phyloP scores from a whole-genome alignment of 1,139 yeast genomes.

The Geotrichum bryndzae region DNA sequence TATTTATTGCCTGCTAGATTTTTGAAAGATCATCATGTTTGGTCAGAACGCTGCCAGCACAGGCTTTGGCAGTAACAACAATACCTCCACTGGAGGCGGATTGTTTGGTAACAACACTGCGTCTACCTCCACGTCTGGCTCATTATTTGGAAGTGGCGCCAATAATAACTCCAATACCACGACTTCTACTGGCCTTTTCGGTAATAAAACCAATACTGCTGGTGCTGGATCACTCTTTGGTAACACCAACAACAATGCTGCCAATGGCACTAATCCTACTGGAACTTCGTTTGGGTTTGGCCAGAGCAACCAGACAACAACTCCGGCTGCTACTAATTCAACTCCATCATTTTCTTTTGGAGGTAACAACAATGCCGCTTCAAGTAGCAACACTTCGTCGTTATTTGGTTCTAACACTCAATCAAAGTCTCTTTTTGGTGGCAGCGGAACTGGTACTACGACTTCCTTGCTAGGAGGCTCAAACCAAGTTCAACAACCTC shows the following conservation, averaged over 20 bases:
- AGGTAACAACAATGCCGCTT: not conserved
- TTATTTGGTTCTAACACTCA: conserved; percentile 2
- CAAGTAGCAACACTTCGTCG: not conserved
- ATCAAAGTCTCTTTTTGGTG: not conserved
- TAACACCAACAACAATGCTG: conserved; percentile 2
- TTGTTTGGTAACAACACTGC: conserved; percentile 1
- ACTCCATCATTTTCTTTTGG: not conserved
- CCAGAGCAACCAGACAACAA: not conserved
- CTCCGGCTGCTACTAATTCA: not conserved
- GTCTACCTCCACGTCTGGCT: not conserved
- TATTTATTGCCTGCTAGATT: not conserved
- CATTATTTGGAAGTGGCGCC: not conserved
- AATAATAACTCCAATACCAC: not conserved
- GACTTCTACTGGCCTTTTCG: conserved; percentile 10
- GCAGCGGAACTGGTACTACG: not conserved
- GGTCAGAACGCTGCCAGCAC: not conserved
- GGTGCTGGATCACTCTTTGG: not conserved
- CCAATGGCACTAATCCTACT: not conserved
- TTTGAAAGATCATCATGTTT: not conserved
- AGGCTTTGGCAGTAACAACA: not conserved
- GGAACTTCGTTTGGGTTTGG: conserved; percentile 9
- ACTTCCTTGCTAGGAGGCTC: conserved; percentile 1
- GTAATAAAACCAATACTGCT: conserved; percentile 13
- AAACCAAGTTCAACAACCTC: conserved; percentile 1
- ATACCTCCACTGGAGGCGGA: conserved; percentile 18